Conservation (phyloP, 2,329 filamentous ascomycete genomes). For the Aureobasidium sp. region DNA sequence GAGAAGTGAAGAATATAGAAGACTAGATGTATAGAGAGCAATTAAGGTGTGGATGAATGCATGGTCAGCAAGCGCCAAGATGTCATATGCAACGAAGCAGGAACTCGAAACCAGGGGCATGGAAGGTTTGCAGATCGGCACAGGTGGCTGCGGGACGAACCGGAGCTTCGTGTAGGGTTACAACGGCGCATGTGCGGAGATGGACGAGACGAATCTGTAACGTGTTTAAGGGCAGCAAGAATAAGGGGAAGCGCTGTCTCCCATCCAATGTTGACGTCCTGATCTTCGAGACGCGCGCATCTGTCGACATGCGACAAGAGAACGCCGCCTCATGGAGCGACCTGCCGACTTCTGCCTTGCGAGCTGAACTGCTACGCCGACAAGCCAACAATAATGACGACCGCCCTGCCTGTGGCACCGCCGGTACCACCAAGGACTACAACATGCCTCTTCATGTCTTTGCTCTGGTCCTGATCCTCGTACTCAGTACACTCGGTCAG, state of each 20-base stretch:
- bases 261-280: constrained; percentile 5
- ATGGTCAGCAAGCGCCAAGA: too few species aligned
- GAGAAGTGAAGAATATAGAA: constrained; percentile 30
- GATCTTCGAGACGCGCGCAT: neutral
- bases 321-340: constrained; percentile 24
- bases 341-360: constrained; percentile 36
- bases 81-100: neutral
- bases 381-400: constrained; percentile 30
- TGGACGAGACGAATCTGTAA: neutral
- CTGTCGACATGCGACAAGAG: constrained; percentile 9
- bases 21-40: neutral
- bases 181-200: neutral
- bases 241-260: neutral
- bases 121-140: neutral
- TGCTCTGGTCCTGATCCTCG: constrained; percentile 49
- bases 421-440: constrained; percentile 38
- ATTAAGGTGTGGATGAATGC: neutral
- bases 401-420: constrained; percentile 47
- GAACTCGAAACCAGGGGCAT: neutral
- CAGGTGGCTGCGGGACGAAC: neutral
- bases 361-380: constrained; percentile 41
- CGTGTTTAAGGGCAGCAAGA: neutral
- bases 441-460: constrained; percentile 49
- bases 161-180: neutral
- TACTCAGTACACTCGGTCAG: constrained; percentile 45